Conservation (phyloP, 2,329 filamentous ascomycete genomes). For the Penicillium sclerotigenum region DNA sequence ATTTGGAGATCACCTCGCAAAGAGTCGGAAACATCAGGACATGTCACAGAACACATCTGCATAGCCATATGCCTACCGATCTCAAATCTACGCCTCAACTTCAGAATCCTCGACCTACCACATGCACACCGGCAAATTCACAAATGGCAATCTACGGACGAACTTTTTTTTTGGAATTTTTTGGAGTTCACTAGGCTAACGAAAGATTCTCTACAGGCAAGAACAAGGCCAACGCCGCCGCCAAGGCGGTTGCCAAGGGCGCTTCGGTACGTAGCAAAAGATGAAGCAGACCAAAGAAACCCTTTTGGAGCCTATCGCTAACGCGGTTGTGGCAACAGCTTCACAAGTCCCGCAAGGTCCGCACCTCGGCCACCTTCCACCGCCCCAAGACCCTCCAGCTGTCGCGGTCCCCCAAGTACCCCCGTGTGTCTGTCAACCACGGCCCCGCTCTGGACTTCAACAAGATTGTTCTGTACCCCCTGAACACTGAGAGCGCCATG, state of each 20-base stretch:
- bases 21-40: neutral
- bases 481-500: constrained; percentile 99
- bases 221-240: constrained; percentile 84
- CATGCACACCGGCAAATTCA: constrained; percentile 9
- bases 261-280: constrained; percentile 74
- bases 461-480: constrained; percentile 95
- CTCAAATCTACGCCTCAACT: neutral
- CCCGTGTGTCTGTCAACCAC: constrained; percentile 89
- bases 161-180: constrained; percentile 13
- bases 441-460: constrained; percentile 90
- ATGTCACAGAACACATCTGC: neutral
- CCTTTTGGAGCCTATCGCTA: constrained; percentile 12
- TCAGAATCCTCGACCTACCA: neutral
- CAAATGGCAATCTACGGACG: constrained; percentile 11
- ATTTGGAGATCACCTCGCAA: constrained; percentile 6
- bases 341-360: constrained; percentile 91
- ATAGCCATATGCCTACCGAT: neutral
- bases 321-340: constrained; percentile 46
- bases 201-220: constrained; percentile 31
- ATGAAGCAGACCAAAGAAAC: constrained; percentile 7
- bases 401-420: constrained; percentile 90
- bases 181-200: constrained; percentile 26
- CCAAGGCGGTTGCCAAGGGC: constrained; percentile 94
- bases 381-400: constrained; percentile 93
- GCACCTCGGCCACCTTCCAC: constrained; percentile 93